phyloP scores from a whole-genome alignment of 2,329 filamentous ascomycete genomes.

The Fusarium nematophilum region DNA sequence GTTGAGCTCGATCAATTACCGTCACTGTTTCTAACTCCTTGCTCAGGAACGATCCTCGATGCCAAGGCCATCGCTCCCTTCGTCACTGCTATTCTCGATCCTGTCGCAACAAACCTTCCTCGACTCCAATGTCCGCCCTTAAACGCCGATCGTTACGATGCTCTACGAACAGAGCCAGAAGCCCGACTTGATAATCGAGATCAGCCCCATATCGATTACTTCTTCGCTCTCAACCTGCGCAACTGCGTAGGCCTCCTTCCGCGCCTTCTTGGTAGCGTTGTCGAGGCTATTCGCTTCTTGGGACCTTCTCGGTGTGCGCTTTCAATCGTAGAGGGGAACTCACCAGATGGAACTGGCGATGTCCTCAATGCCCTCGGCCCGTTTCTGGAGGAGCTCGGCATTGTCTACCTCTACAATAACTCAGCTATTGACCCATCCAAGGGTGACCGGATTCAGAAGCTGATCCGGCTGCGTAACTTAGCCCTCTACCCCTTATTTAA shows the following conservation, averaged over 20 bases:
- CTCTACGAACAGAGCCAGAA: constrained; percentile 19
- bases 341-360: constrained; percentile 64
- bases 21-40: too few species aligned
- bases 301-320: constrained; percentile 62
- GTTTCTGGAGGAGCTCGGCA: constrained; percentile 52
- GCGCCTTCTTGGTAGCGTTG: constrained; percentile 62
- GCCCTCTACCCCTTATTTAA: constrained; percentile 60
- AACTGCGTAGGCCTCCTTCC: constrained; percentile 59
- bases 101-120: constrained; percentile 33
- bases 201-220: constrained; percentile 51
- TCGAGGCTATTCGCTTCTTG: constrained; percentile 62
- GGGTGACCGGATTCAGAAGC: constrained; percentile 57
- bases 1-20: too few species aligned
- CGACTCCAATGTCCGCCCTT: constrained; percentile 45
- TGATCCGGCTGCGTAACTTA: constrained; percentile 64
- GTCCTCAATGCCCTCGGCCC: constrained; percentile 56
- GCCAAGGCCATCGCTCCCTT: constrained; percentile 38
- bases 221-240: constrained; percentile 65
- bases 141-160: constrained; percentile 34
- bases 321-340: constrained; percentile 67
- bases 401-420: constrained; percentile 55
- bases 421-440: constrained; percentile 57
- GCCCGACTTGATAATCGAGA: background rate
- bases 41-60: constrained; percentile 50
- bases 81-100: constrained; percentile 45